Base-by-base conservation (phyloP, 495 filamentous ascomycete species). In the Talaromyces wortmannii region DNA sequence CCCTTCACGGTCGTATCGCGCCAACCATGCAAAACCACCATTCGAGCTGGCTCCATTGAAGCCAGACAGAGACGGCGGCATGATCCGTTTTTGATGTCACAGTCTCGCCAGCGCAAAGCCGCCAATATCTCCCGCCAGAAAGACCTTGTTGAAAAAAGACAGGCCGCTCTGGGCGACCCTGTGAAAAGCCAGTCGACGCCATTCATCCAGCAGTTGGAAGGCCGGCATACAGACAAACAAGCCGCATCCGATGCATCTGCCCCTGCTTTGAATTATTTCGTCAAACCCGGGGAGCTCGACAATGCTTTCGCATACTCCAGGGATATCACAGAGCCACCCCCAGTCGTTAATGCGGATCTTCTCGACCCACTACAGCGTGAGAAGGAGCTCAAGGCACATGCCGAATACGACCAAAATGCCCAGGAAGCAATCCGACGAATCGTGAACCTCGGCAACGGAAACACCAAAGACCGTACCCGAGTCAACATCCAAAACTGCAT, bases 401-500 rank as follows among this genome's bases (percentile, higher is more conserved):
- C 70, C 40, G 57, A 70, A 31, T 64, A 74, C 10, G 54, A 59
- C 29, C 45, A 49, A 10, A 74, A 74, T 60, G 69, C 65, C 15
- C 59, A 67, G 55, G 78, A 82, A 58, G 94, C 92, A 2, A 78
- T 98, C 51, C 63, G 77, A 52, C 82, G 92, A 30, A 96, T 98
- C 60, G 78, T 87, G 10, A 76, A 79, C 52, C 72, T 98, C 40
- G 77, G 75, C 32, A 88, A 91, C 60, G 90, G 85, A 61, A 87
- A 78, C 63, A 83, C 77, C 47, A 84, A 88, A 70, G 90, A 95
- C 58, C 80, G 80, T 45, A 82, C 84, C 55, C 85, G 90, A 44
- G 83, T 86, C 59, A 95, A 95, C 66, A 85, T 87, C 57, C 79
- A 86, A 55, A 82, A 87, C 31, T 95, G 91, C 66, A 86, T 98